Percentiles rank a stretch among this genome's conserved stretches.
phyloP scores from a whole-genome alignment of 257 asterid genomes.

The Nemophila menziesii region DNA sequence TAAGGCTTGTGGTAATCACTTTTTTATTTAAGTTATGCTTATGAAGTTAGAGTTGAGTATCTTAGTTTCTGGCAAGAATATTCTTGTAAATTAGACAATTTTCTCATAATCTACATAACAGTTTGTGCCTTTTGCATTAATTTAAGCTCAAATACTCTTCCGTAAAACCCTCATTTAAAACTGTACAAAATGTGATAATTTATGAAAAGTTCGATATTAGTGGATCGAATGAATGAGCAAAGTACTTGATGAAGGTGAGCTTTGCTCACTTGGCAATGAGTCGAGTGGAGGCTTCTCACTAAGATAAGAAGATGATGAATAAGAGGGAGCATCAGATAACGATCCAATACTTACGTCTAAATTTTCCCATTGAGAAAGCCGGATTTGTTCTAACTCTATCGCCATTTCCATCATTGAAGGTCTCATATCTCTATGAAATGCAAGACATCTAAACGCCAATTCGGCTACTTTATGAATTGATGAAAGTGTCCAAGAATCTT shows the following conservation, averaged over 20 bases:
- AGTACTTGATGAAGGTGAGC: slow-evolving; percentile 60
- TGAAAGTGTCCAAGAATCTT: slow-evolving; percentile 24
- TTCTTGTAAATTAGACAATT: not conserved
- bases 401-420: slow-evolving; percentile 74
- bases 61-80: not conserved
- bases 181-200: not conserved
- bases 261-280: slow-evolving; percentile 47
- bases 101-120: too few species aligned
- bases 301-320: slow-evolving; percentile 28
- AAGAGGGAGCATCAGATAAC: slow-evolving; percentile 15
- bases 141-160: too few species aligned
- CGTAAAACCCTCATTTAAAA: not conserved
- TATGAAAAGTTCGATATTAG: slow-evolving; percentile 5
- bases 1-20: too few species aligned
- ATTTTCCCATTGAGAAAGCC: slow-evolving; percentile 32
- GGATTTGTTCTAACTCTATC: slow-evolving; percentile 45
- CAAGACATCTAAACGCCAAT: slow-evolving; percentile 63
- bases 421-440: slow-evolving; percentile 62
- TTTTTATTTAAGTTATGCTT: too few species aligned
- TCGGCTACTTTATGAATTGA: slow-evolving; percentile 48
- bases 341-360: slow-evolving; percentile 13
- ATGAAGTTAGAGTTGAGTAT: not conserved
- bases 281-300: slow-evolving; percentile 42
- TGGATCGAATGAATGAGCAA: slow-evolving; percentile 29
- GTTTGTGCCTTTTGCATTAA: not conserved